Percentiles rank a stretch among this genome's conserved stretches.
These are phyloP conservation scores for Monosporozyma yasuniensis DNA, from an alignment of 805 yeast genomes.

Conservation along the genomic window DNA sequence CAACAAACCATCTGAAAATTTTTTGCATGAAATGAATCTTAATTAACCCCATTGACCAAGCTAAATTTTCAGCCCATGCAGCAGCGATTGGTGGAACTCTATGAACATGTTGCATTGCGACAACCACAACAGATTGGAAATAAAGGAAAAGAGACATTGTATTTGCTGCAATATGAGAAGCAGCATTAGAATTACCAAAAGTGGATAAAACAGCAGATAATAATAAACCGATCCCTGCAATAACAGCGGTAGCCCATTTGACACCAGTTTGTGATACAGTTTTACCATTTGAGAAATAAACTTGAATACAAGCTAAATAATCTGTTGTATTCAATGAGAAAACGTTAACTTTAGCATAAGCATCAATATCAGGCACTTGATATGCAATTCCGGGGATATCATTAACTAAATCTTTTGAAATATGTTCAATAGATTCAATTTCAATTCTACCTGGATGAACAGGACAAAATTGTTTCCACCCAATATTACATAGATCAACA, in stretches of 20 bases:
- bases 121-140: conserved; percentile 81
- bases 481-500: conserved; percentile 52
- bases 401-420: conserved; percentile 41
- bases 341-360: conserved; percentile 52
- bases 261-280: conserved; percentile 75
- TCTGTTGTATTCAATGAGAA: conserved; percentile 31
- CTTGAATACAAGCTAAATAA: conserved; percentile 65
- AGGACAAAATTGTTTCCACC: conserved; percentile 89
- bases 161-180: conserved; percentile 85
- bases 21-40: conserved; percentile 74
- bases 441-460: conserved; percentile 73
- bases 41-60: conserved; percentile 93
- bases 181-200: conserved; percentile 84
- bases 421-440: conserved; percentile 60
- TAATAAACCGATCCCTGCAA: conserved; percentile 78
- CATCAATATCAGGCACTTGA: conserved; percentile 81
- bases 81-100: conserved; percentile 86
- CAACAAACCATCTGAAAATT: conserved; percentile 77
- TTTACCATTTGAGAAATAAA: conserved; percentile 66
- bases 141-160: conserved; percentile 77
- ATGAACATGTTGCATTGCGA: conserved; percentile 79
- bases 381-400: conserved; percentile 80
- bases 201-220: conserved; percentile 74
- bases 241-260: conserved; percentile 90
- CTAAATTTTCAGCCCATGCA: conserved; percentile 86